Conservation (phyloP, 2,329 filamentous ascomycete species). For the Botryotinia globosa region DNA sequence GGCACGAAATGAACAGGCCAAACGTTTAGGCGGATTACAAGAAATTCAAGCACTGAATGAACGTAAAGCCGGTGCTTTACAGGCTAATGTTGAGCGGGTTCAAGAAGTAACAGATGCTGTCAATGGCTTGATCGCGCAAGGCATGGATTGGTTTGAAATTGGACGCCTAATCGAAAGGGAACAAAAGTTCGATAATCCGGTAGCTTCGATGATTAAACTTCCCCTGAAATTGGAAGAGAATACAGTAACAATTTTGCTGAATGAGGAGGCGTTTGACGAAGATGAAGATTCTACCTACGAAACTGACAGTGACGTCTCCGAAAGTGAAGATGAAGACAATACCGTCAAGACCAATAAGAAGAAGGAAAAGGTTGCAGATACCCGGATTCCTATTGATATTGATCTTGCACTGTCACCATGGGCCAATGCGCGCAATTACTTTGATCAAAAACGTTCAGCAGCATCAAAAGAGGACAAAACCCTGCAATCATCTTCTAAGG, state of each 20-base stretch:
- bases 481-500: constrained; percentile 72
- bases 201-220: constrained; percentile 81
- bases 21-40: constrained; percentile 79
- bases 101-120: constrained; percentile 91
- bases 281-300: constrained; percentile 55
- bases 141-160: constrained; percentile 97
- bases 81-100: constrained; percentile 85
- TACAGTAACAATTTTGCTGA: constrained; percentile 74
- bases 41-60: constrained; percentile 78
- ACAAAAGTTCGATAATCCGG: constrained; percentile 74
- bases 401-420: constrained; percentile 79
- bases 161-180: constrained; percentile 84
- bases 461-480: constrained; percentile 88
- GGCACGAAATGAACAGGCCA: constrained; percentile 79
- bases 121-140: constrained; percentile 85
- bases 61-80: constrained; percentile 84
- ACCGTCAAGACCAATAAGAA: constrained; percentile 34
- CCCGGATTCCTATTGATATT: constrained; percentile 72
- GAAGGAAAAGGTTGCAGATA: constrained; percentile 48
- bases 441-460: constrained; percentile 81
- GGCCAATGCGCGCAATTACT: constrained; percentile 89
- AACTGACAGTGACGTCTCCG: constrained; percentile 62
- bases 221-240: constrained; percentile 91
- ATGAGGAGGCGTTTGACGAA: constrained; percentile 58
- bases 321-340: constrained; percentile 53